phyloP scores from a whole-genome alignment of 2,329 filamentous ascomycete species.

The Thielaviopsis populi region DNA sequence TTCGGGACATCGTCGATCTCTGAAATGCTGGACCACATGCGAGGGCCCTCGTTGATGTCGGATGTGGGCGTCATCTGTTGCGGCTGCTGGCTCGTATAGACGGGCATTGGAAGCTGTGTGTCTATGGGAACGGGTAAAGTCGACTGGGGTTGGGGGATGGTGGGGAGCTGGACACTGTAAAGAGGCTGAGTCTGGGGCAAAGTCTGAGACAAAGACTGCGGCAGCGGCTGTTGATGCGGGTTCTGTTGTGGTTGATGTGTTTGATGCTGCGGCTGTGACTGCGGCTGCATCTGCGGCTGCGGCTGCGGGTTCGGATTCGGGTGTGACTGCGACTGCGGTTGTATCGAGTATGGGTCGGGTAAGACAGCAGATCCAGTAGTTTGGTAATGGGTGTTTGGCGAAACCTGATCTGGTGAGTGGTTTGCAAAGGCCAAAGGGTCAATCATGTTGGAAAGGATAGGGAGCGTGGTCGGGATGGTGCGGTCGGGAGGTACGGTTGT shows the following conservation, averaged over 20 bases:
- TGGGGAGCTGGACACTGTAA: constrained; percentile 6
- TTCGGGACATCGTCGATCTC: neutral
- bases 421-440: neutral
- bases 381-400: constrained; percentile 6
- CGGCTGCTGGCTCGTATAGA: neutral
- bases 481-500: neutral
- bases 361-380: neutral
- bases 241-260: constrained; percentile 4
- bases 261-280: neutral
- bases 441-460: constrained; percentile 5
- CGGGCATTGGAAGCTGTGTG: constrained; percentile 1
- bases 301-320: neutral
- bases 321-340: neutral
- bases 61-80: neutral
- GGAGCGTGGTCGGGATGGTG: constrained; percentile 6
- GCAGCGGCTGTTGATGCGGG: neutral
- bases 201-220: neutral
- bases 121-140: neutral
- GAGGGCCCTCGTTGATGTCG: neutral
- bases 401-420: neutral
- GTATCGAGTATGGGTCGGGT: constrained; percentile 5
- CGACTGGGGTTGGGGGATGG: neutral
- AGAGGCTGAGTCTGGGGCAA: neutral
- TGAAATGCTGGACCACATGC: constrained; percentile 1
- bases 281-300: neutral